These are phyloP conservation scores for Herpotrichia juniperi DNA, from an alignment of 2,329 filamentous ascomycete species.

Conservation along the genomic window DNA sequence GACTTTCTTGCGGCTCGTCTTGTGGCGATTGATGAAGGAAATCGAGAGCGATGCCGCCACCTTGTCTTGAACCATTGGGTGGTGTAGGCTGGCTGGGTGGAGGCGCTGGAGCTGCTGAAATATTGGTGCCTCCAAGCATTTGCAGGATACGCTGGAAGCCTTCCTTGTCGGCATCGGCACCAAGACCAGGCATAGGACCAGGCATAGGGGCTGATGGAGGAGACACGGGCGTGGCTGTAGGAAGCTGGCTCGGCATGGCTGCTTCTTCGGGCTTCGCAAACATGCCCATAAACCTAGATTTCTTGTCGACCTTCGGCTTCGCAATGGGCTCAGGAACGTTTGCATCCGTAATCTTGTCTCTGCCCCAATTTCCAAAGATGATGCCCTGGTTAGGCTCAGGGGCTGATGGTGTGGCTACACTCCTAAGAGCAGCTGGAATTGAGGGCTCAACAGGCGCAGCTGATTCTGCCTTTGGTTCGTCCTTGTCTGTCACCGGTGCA, in stretches of 20 bases:
- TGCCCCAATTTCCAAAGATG: constrained; percentile 71
- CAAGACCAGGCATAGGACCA: constrained; percentile 13
- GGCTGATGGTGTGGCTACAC: constrained; percentile 61
- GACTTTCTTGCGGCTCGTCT: constrained; percentile 28
- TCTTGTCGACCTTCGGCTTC: constrained; percentile 66
- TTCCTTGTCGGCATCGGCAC: constrained; percentile 75
- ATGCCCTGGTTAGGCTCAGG: constrained; percentile 75
- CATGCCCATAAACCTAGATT: constrained; percentile 86
- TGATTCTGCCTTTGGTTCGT: constrained; percentile 41
- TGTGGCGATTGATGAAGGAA: constrained; percentile 37
- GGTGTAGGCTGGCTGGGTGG: constrained; percentile 26
- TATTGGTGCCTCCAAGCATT: constrained; percentile 69
- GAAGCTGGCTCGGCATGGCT: constrained; percentile 16
- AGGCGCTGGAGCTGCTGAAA: constrained; percentile 20
- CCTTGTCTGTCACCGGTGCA: constrained; percentile 52
- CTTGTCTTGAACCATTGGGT: constrained; percentile 35
- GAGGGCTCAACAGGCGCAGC: constrained; percentile 19
- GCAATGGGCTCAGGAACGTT: constrained; percentile 27
- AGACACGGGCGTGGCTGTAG: constrained; percentile 16
- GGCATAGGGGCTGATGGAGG: constrained; percentile 16
- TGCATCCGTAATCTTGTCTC: constrained; percentile 54
- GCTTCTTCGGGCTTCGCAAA: constrained; percentile 51
- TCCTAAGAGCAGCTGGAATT: constrained; percentile 19
- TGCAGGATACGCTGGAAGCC: constrained; percentile 83
- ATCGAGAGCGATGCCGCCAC: constrained; percentile 39